A percentile compares a stretch with the other conserved stretches of the same genome.
Conservation (phyloP, 495 filamentous ascomycete genomes). For the Penicillium dipodomyicola region DNA sequence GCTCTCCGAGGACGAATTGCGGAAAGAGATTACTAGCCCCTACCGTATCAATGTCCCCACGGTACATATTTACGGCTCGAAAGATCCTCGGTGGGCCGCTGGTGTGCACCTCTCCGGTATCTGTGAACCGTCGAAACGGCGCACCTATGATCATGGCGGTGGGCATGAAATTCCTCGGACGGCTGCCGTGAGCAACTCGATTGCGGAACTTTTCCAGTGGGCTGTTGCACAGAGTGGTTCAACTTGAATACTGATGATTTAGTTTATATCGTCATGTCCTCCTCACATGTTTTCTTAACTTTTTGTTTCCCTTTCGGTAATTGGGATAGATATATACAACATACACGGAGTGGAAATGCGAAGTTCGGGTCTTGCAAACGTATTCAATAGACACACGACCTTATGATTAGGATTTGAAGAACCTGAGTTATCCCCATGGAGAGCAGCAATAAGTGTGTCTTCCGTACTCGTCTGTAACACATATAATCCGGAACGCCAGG, state of each 20-base stretch:
- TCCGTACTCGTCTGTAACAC: too few species aligned
- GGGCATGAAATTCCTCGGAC: conserved; percentile 56
- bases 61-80: conserved; percentile 58
- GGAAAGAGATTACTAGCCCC: conserved; percentile 36
- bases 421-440: neutral
- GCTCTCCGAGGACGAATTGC: conserved; percentile 54
- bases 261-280: neutral
- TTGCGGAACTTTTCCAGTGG: conserved; percentile 44
- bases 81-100: conserved; percentile 56
- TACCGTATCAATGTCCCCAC: conserved; percentile 56
- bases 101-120: conserved; percentile 55
- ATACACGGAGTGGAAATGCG: neutral
- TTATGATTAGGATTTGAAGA: neutral
- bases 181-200: conserved; percentile 29
- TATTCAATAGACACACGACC: neutral
- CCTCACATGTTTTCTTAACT: neutral
- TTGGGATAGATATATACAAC: neutral
- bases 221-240: conserved; percentile 9
- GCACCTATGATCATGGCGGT: conserved; percentile 53
- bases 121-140: conserved; percentile 47
- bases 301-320: neutral
- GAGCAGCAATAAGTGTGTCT: too few species aligned
- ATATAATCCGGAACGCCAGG: too few species aligned
- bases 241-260: neutral
- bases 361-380: neutral